Conservation (phyloP, 257 asterid species). For the Lantana camara region DNA sequence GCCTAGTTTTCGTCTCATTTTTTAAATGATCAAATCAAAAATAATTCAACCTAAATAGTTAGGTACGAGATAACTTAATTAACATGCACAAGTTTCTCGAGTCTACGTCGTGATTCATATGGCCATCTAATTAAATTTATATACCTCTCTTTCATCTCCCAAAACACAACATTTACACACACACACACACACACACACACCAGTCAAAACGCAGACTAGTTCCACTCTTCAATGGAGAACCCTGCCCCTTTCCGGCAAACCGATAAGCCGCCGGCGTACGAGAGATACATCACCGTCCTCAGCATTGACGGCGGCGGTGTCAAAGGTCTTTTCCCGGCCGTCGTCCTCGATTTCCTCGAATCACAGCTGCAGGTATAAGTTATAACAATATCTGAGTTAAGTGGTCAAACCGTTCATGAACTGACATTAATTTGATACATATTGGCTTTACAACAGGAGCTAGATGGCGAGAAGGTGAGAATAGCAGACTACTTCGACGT, state of each 20-base stretch:
- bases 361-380: constrained; percentile 60
- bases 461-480: constrained; percentile 51
- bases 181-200: not conserved
- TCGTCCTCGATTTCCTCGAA: constrained; percentile 50
- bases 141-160: no score
- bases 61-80: no score
- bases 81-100: no score
- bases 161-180: not conserved
- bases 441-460: constrained; percentile 28
- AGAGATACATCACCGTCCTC: constrained; percentile 47
- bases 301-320: constrained; percentile 82
- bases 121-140: no score
- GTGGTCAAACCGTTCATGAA: no score
- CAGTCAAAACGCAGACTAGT: no score
- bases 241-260: constrained; percentile 11
- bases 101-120: not conserved
- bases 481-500: constrained; percentile 64
- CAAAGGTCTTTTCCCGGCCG: constrained; percentile 54
- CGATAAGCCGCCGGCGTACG: constrained; percentile 38
- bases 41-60: not conserved
- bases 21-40: not conserved
- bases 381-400: not conserved
- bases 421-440: no score
- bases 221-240: constrained; percentile 31
- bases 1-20: not conserved